These are phyloP conservation scores for Monilinia vaccinii-corymbosi DNA, from an alignment of 2,329 filamentous ascomycete species.

Conservation along the genomic window DNA sequence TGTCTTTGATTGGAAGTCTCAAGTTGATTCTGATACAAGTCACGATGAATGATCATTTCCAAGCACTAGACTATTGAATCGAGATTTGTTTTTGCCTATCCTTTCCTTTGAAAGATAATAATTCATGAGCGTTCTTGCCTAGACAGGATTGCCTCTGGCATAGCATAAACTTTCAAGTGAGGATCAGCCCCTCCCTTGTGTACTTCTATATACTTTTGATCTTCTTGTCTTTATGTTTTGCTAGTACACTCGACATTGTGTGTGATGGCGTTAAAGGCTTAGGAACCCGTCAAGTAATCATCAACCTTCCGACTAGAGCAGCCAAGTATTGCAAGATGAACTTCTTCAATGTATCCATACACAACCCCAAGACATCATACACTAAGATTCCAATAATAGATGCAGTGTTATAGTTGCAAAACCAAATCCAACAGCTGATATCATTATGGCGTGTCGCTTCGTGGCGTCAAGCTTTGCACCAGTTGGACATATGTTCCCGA, in stretches of 20 bases:
- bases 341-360: neutral
- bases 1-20: neutral
- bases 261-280: neutral
- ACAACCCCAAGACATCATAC: neutral
- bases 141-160: neutral
- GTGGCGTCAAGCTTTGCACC: neutral
- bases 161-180: neutral
- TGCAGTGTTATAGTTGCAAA: neutral
- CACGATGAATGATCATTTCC: neutral
- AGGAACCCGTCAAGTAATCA: neutral
- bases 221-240: neutral
- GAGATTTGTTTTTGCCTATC: too few relatives aligned
- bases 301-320: neutral
- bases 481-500: neutral
- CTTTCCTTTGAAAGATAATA: neutral
- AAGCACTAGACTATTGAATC: neutral
- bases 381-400: neutral
- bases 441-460: neutral
- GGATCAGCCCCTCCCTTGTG: neutral
- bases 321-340: neutral
- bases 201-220: neutral
- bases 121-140: neutral
- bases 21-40: neutral
- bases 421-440: neutral
- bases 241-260: neutral